Evolutionary conservation across 225 moss, liverwort and hornwort genomes (phyloP).

Genomic region (Marchantia polymorpha): DNA sequence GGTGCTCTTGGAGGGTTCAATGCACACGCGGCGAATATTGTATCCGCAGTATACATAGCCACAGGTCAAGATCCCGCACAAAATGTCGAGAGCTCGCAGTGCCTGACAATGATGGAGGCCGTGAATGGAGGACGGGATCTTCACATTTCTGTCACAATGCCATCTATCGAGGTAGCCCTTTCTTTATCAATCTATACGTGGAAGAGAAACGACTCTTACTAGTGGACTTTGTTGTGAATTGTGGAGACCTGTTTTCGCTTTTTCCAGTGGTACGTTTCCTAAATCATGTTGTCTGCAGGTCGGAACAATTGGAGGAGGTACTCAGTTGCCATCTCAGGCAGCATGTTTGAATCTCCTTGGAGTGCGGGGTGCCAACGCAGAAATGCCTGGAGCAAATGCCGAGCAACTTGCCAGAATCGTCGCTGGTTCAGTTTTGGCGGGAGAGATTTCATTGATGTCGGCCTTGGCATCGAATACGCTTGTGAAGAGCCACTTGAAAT

Average conservation of each 20-base stretch:
- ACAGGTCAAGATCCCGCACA: slow-evolving; percentile 60
- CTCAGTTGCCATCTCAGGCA: slow-evolving; percentile 49
- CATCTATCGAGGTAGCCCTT: slow-evolving; percentile 44
- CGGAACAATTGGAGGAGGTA: slow-evolving; percentile 56
- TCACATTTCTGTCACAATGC: slow-evolving; percentile 54
- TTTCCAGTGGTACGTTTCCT: neutral
- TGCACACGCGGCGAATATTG: slow-evolving; percentile 56
- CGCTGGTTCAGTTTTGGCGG: slow-evolving; percentile 47
- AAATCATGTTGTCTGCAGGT: slow-evolving; percentile 31
- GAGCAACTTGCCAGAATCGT: slow-evolving; percentile 49
- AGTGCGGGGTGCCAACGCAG: slow-evolving; percentile 45
- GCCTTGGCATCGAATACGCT: slow-evolving; percentile 50
- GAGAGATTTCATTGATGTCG: slow-evolving; percentile 53
- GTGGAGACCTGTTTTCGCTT: neutral
- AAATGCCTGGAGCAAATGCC: slow-evolving; percentile 45
- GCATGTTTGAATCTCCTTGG: slow-evolving; percentile 52
- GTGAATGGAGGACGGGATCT: slow-evolving; percentile 51
- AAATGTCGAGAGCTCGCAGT: slow-evolving; percentile 55
- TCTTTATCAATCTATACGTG: neutral
- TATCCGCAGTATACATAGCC: slow-evolving; percentile 53
- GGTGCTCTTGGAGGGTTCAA: slow-evolving; percentile 53
- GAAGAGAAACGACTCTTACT: neutral
- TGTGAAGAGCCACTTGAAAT: slow-evolving; percentile 51
- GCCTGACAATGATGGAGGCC: slow-evolving; percentile 55
- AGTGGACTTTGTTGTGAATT: neutral